Conservation (phyloP, 73 alveolate genomes). For the Tetrahymena borealis region DNA sequence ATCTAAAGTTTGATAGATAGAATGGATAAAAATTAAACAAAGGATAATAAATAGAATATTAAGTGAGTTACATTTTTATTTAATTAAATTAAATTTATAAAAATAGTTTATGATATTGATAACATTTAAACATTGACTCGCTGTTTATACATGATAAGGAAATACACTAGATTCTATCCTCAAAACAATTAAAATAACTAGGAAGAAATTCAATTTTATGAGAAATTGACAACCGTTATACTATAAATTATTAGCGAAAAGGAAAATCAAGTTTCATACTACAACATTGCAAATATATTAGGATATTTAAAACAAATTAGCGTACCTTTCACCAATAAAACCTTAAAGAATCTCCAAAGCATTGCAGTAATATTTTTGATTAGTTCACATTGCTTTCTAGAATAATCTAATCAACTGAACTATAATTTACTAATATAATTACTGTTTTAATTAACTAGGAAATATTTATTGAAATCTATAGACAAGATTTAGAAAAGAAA, state of each 20-base stretch:
- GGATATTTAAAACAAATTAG: background rate
- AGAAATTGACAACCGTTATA: background rate
- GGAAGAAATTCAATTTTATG: background rate
- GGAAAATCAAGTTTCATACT: background rate
- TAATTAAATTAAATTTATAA: background rate
- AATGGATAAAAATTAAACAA: background rate
- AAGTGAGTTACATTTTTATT: background rate
- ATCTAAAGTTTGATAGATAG: background rate
- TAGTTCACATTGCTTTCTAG: background rate
- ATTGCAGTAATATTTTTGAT: background rate
- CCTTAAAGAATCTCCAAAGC: background rate
- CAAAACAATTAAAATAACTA: background rate
- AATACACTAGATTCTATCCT: background rate
- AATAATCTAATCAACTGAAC: background rate
- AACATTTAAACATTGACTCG: background rate
- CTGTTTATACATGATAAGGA: background rate
- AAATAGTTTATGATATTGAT: background rate
- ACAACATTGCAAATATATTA: background rate
- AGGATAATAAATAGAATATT: background rate
- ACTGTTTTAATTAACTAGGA: background rate
- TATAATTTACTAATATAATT: background rate
- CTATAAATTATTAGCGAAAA: background rate
- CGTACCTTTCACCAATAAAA: background rate
- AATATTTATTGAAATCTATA: background rate
- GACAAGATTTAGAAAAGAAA: background rate